Evolutionary conservation across 768 basidiomycete species (phyloP), one percentile per base, ranked within the genome.

Genomic region (Psilocybe sp.): DNA sequence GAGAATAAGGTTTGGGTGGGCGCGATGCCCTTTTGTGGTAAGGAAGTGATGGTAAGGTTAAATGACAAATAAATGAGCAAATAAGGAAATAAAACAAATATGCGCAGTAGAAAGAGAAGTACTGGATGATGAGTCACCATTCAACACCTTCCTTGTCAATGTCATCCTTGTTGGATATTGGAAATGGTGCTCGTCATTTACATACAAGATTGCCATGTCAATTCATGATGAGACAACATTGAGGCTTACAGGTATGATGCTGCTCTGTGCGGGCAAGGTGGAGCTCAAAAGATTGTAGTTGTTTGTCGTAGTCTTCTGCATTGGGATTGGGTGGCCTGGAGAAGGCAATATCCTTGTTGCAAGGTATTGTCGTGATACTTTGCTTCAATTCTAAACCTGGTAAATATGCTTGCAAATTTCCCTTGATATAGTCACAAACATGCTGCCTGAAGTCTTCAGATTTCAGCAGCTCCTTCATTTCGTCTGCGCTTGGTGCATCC

Each of bases 121-220:
- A n/a, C n/a, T n/a, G n/a, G n/a, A n/a, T n/a, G n/a, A n/a, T n/a
- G n/a, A n/a, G n/a, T n/a, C n/a, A 46, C 68, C 69, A 70, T 0
- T 60, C 40, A 1, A 68, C 69, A 5, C 36, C 40, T 32, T 63
- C 62, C 0, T 51, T n/a, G n/a, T n/a, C 33, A n/a, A 69, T 54
- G 3, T 16, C 53, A 36, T 66, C 61, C 13, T 58, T 40, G 0
- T 37, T 13, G 2, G 51, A 31, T 4, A 15, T 15, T 18, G 39
- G 19, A 15, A 62, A 72, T 9, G 69, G 70, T 15, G 67, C 67
- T 1, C 56, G 19, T 0, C 69, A 38, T 53, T 74, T 74, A 52
- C 73, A 75, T 0, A 15, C n/a, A 2, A 31, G 50, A 14, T n/a
- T 18, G 2, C 67, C 66, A 14, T 60, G 20, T 16, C 46, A 50